phyloP scores from a whole-genome alignment of 2,329 filamentous ascomycete species.

The Phyllosticta paracitricarpa region DNA sequence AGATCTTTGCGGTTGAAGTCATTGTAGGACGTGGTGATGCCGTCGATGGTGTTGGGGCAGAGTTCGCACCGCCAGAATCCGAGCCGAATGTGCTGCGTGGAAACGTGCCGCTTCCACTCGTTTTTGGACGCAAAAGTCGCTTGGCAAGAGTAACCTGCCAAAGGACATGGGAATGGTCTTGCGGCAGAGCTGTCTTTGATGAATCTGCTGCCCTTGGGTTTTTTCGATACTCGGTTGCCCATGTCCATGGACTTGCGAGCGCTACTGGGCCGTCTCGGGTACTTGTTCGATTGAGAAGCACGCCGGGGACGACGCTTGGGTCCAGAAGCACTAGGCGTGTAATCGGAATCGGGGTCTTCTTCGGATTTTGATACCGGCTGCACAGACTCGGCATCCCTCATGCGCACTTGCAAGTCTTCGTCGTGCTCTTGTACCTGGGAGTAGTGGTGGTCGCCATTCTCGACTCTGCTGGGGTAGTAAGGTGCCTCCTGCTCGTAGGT shows the following conservation, averaged over 20 bases:
- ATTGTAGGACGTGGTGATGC: conserved; percentile 32
- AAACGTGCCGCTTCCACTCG: conserved; percentile 88
- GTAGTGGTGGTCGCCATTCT: neutral
- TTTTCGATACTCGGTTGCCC: conserved; percentile 1
- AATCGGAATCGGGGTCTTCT: conserved; percentile 25
- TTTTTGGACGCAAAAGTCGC: conserved; percentile 73
- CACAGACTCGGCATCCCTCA: conserved; percentile 27
- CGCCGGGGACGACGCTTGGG: conserved; percentile 16
- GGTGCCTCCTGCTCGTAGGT: conserved; percentile 15
- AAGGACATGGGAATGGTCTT: conserved; percentile 64
- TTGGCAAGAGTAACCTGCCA: conserved; percentile 64
- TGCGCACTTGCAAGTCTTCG: conserved; percentile 5
- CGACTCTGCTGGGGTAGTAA: conserved; percentile 2
- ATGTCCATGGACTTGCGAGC: neutral
- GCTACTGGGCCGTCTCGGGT: neutral
- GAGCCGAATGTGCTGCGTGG: conserved; percentile 67
- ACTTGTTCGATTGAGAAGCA: conserved; percentile 18
- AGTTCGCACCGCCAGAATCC: conserved; percentile 67
- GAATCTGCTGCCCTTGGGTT: neutral
- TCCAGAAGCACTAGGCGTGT: conserved; percentile 17
- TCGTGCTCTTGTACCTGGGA: neutral
- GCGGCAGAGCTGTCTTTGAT: conserved; percentile 11
- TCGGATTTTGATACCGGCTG: conserved; percentile 21
- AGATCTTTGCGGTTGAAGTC: conserved; percentile 89
- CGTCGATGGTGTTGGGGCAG: conserved; percentile 33